Percentiles rank a stretch among this genome's conserved stretches.
Evolutionary conservation across 768 basidiomycete species (phyloP).

Genomic region (Xerocomellus intermedius): DNA sequence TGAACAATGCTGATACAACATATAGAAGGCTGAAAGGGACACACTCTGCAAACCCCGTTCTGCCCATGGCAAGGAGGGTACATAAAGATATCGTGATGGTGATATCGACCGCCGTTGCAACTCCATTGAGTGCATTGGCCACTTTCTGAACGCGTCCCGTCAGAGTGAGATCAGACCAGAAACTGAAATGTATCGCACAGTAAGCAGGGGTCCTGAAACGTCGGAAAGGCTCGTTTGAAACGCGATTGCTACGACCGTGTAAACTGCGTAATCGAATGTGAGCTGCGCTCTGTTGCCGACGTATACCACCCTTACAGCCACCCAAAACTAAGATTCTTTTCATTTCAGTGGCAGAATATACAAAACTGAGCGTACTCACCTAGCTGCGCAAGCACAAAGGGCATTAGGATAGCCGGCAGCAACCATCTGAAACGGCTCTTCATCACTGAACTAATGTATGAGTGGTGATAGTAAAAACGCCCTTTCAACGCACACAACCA

Average conservation of each 20-base stretch:
- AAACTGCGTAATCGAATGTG: constrained; percentile 11
- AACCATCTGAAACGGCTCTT: constrained; percentile 18
- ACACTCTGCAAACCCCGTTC: constrained; percentile 23
- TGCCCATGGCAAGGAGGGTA: constrained; percentile 21
- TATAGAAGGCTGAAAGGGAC: background rate
- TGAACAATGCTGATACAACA: background rate
- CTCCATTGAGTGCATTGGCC: constrained; percentile 17
- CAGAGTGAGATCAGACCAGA: background rate
- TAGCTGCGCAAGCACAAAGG: constrained; percentile 18
- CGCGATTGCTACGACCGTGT: constrained; percentile 13
- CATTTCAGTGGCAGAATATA: background rate
- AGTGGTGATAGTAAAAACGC: background rate
- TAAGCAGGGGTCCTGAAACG: constrained; percentile 20
- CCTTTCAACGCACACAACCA: constrained; percentile 16
- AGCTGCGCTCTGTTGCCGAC: too few species aligned
- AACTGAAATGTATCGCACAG: constrained; percentile 4
- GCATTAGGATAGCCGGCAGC: constrained; percentile 14
- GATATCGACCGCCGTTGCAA: constrained; percentile 18
- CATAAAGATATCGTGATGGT: constrained; percentile 20
- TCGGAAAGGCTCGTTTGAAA: constrained; percentile 15
- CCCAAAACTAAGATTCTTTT: constrained; percentile 15
- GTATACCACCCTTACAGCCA: constrained; percentile 4
- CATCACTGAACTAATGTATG: constrained; percentile 6
- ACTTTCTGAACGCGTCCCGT: constrained; percentile 11
- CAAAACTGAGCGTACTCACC: constrained; percentile 5